Evolutionary conservation across 306 rosid genomes (phyloP).

Genomic region (Luffa aegyptiaca): DNA sequence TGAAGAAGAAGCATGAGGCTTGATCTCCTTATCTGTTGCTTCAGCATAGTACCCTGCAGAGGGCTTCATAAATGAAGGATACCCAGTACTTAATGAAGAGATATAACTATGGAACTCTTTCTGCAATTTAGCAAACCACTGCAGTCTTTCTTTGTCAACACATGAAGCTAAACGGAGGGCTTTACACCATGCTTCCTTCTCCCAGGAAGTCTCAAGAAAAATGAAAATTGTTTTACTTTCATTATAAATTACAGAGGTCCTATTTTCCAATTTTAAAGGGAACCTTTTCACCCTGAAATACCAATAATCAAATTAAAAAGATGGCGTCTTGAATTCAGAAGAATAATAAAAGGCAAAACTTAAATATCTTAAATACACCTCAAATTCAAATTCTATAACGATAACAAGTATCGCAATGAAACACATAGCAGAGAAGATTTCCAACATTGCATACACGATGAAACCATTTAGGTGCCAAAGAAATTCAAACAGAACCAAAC

Average conservation of each 20-base stretch:
- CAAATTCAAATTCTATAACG: not conserved
- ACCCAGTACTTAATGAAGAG: constrained; percentile 50
- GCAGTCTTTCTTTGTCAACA: constrained; percentile 34
- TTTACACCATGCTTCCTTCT: constrained; percentile 97
- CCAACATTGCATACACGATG: not conserved
- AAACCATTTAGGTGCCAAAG: not conserved
- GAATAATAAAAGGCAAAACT: not conserved
- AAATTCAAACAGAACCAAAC: not conserved
- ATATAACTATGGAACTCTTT: constrained; percentile 56
- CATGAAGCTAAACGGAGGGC: constrained; percentile 79
- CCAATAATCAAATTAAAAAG: constrained; percentile 17
- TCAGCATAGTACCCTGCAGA: constrained; percentile 41
- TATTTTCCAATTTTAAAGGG: constrained; percentile 79
- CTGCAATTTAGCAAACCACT: constrained; percentile 48
- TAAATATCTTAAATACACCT: not conserved
- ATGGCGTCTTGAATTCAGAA: not conserved
- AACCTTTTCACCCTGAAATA: constrained; percentile 66
- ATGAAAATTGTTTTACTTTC: constrained; percentile 56
- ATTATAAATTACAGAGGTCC: constrained; percentile 38
- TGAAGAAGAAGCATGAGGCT: constrained; percentile 55
- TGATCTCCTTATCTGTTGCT: constrained; percentile 35
- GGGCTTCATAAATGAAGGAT: constrained; percentile 57
- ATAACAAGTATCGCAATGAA: not conserved
- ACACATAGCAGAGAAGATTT: not conserved
- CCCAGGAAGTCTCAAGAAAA: constrained; percentile 75